These are phyloP conservation scores for Cymbidium sinense DNA, from an alignment of 106 monocot species.

Conservation along the genomic window DNA sequence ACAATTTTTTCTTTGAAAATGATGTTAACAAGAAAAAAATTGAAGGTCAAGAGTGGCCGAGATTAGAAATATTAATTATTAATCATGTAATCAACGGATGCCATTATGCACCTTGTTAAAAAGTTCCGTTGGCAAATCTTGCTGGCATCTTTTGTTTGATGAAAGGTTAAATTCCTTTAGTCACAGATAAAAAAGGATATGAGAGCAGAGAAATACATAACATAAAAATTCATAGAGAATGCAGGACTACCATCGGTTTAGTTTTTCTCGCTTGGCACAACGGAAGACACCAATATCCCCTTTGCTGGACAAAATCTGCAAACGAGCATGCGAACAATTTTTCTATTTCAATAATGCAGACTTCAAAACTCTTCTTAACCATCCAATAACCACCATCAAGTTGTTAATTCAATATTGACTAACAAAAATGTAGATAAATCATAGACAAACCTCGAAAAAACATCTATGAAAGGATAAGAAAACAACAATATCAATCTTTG, in stretches of 20 bases:
- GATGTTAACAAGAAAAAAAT: too few relatives aligned
- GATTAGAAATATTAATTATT: too few relatives aligned
- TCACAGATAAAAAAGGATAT: not conserved
- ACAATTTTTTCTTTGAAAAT: too few relatives aligned
- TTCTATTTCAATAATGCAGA: not conserved
- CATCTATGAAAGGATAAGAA: not conserved
- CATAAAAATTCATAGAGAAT: not conserved
- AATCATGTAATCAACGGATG: not conserved
- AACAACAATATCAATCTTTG: not conserved
- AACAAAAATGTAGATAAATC: not conserved
- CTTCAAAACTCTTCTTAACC: not conserved
- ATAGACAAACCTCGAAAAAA: not conserved
- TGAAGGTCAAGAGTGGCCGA: too few relatives aligned
- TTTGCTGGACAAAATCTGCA: slow-evolving; percentile 25
- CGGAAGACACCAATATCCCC: slow-evolving; percentile 28
- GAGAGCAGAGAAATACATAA: not conserved
- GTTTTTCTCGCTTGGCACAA: slow-evolving; percentile 22
- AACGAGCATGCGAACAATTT: not conserved
- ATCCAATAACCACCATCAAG: too few relatives aligned
- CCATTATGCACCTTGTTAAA: slow-evolving; percentile 25
- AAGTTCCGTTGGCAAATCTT: slow-evolving; percentile 23
- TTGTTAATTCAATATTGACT: not conserved
- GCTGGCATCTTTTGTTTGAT: slow-evolving; percentile 21
- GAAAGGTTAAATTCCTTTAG: slow-evolving; percentile 23
- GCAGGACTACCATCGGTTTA: slow-evolving; percentile 10